Evolutionary conservation across 164 flowering plant species (phyloP).

Genomic region (Protea cynaroides): DNA sequence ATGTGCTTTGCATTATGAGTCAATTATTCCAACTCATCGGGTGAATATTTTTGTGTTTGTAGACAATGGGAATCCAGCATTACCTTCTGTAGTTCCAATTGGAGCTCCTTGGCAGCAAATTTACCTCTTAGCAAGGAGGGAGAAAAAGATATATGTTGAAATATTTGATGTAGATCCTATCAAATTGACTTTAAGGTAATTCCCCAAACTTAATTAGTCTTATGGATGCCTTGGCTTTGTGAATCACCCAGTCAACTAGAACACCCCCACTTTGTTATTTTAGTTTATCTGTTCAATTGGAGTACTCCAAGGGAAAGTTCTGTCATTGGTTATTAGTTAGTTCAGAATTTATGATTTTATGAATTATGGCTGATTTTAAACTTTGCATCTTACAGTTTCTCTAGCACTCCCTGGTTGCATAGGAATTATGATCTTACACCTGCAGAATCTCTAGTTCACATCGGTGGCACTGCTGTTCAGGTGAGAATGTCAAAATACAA

Average conservation of each 20-base stretch:
- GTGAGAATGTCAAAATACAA: constrained; percentile 7
- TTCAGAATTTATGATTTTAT: neutral
- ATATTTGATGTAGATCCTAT: constrained; percentile 66
- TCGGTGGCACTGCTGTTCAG: constrained; percentile 40
- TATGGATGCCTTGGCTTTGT: neutral
- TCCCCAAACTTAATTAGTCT: neutral
- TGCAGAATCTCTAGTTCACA: constrained; percentile 64
- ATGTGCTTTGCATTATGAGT: constrained; percentile 16
- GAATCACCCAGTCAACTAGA: neutral
- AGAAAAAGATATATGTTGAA: constrained; percentile 83
- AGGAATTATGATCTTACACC: constrained; percentile 51
- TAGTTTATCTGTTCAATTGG: no score
- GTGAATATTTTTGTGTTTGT: constrained; percentile 13
- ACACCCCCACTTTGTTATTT: neutral
- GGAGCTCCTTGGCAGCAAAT: constrained; percentile 98
- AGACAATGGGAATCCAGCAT: constrained; percentile 20
- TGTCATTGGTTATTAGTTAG: neutral
- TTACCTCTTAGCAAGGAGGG: constrained; percentile 63
- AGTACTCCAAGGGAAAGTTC: no score
- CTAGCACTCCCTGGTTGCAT: constrained; percentile 89
- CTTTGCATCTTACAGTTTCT: constrained; percentile 55
- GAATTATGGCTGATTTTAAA: neutral
- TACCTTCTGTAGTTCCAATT: constrained; percentile 71
- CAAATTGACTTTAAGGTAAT: constrained; percentile 75
- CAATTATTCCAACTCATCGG: constrained; percentile 6